Evolutionary conservation across 495 filamentous ascomycete species (phyloP), one percentile per base, ranked within the genome.

Genomic region (Penicillium riverlandense): DNA sequence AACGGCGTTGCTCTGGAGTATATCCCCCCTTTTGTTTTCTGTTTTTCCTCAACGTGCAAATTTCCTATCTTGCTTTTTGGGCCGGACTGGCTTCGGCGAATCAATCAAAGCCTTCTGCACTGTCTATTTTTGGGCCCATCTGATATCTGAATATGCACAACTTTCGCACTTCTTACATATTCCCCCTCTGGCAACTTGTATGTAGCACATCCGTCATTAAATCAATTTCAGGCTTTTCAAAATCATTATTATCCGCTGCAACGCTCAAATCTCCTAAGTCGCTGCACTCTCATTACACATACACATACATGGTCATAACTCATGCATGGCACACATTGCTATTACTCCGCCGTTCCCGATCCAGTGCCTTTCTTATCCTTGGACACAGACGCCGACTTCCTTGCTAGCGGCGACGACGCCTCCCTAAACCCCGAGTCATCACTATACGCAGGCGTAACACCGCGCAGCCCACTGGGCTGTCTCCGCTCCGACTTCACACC

Each of bases 401-500:
- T 59, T 8, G 59, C 54, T 40, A 65, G 50, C 7, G 61, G 63
- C 11, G 63, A 69, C 4, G 45, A 69, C 6, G 45, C 45, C 9
- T 50, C 53, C 15, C 45, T 38, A 6, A 35, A 45, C 8, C 35
- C 35, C 5, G 39, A 9, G 5, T 48, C 50, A 22, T 64, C 50
- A 6, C 41, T 13, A 50, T 60, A 59, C 7, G 55, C 54, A 11
- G 63, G 57, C 3, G 49, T 57, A 38, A 57, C 54, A 22, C 52
- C 54, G 13, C 61, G 55, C 27, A 59, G 16, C n/a, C 45, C 43
- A 50, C 55, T 61, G 6, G 46, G 41, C 6, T 44, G 50, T 36
- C 51, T 49, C 36, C 34, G n/a, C 37, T 57, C 59, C 2, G 47
- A 33, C n/a, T 53, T 45, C 7, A 53, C 29, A n/a, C 53, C 47